phyloP scores from a whole-genome alignment of 2,329 filamentous ascomycete species.

The Xylaria multiplex region DNA sequence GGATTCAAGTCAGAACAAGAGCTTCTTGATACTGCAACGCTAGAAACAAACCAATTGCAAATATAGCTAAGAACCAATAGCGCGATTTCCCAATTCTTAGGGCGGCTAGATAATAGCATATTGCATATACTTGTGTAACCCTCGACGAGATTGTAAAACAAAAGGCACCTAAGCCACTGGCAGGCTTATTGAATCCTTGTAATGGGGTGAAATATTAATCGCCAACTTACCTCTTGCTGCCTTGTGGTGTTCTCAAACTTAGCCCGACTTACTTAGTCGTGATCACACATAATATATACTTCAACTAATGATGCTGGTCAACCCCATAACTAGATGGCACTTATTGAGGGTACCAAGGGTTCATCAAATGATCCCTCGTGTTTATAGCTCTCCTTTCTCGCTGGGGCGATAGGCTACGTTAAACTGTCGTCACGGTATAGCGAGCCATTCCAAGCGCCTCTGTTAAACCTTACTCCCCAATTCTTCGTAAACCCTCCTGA shows the following conservation, averaged over 20 bases:
- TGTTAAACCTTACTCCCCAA: neutral
- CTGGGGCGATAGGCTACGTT: conserved; percentile 1
- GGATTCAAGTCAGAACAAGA: conserved; percentile 57
- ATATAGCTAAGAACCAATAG: conserved; percentile 15
- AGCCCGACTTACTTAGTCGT: neutral
- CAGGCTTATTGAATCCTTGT: neutral
- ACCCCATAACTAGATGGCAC: neutral
- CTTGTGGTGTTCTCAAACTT: neutral
- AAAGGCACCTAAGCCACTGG: neutral
- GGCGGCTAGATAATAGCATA: neutral
- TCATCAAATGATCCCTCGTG: neutral
- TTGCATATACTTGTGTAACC: neutral
- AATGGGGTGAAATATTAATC: neutral
- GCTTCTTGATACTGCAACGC: conserved; percentile 23
- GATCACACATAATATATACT: neutral
- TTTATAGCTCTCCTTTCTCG: neutral
- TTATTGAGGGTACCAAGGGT: neutral
- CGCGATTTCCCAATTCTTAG: neutral
- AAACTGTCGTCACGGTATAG: conserved; percentile 13
- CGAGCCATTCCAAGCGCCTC: neutral
- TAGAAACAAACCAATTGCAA: conserved; percentile 15
- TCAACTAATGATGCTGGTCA: neutral
- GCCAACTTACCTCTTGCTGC: neutral
- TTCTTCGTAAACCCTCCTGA: neutral
- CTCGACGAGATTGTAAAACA: neutral